A percentile compares a stretch with the other conserved stretches of the same genome.
phyloP scores from a whole-genome alignment of 192 early-diverging fungal genomes.

The Nowakowskiella sp. region DNA sequence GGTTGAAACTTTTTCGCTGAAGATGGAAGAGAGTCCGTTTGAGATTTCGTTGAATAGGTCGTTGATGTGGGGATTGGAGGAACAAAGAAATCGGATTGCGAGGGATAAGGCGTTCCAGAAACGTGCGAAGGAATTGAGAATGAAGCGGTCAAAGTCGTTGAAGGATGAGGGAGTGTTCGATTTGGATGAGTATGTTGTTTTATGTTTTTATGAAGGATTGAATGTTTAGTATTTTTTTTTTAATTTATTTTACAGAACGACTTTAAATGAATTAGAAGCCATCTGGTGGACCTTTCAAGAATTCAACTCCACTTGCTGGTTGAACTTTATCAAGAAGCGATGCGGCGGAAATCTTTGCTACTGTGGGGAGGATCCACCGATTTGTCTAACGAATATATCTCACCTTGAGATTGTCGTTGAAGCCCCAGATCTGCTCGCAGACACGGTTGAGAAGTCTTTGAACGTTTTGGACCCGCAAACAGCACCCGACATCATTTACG shows the following conservation, averaged over 20 bases:
- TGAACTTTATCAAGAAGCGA: conserved; percentile 16
- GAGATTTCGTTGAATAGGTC: conserved; percentile 32
- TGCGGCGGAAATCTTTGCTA: not conserved
- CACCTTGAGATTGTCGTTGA: conserved; percentile 3
- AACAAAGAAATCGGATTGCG: conserved; percentile 29
- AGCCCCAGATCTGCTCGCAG: conserved; percentile 6
- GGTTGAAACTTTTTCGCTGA: conserved; percentile 15
- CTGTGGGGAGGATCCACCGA: not conserved
- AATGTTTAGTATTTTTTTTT: not conserved
- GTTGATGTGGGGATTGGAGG: conserved; percentile 31
- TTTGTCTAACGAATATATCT: not conserved
- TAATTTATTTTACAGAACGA: conserved; percentile 11
- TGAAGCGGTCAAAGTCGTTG: not conserved
- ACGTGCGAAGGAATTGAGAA: conserved; percentile 23
- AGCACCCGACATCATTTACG: conserved; percentile 30
- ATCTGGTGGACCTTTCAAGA: conserved; percentile 43
- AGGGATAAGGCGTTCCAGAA: conserved; percentile 43
- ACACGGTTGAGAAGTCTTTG: conserved; percentile 34
- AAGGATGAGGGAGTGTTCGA: not conserved
- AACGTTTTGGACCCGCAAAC: conserved; percentile 38
- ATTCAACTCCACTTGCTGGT: conserved; percentile 40
- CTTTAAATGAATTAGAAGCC: conserved; percentile 23
- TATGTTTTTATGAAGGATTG: not conserved
- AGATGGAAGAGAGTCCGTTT: conserved; percentile 33
- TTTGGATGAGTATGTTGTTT: not conserved